Conservation (phyloP, 352 stramenopile genomes). For the Pythium myriotylum region DNA sequence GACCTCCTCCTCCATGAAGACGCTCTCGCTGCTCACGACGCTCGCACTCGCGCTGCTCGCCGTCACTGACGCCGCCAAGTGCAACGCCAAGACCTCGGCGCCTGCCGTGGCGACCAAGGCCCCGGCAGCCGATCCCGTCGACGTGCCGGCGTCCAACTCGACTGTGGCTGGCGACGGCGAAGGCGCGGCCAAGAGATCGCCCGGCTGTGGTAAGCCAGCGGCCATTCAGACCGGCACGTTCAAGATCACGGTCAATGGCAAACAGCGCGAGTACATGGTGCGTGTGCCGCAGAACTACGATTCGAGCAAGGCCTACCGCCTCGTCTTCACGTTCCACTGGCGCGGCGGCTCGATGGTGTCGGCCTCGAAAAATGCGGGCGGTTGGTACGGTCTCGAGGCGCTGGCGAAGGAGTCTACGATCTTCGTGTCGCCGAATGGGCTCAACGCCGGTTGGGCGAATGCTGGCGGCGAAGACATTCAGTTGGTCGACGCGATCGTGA, state of each 20-base stretch:
- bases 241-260: slow-evolving; percentile 26
- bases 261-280: slow-evolving; percentile 34
- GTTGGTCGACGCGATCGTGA: slow-evolving; percentile 33
- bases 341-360: slow-evolving; percentile 31
- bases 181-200: slow-evolving; percentile 9
- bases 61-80: slow-evolving; percentile 20
- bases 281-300: slow-evolving; percentile 35
- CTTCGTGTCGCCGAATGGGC: slow-evolving; percentile 36
- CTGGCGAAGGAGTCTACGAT: slow-evolving; percentile 26
- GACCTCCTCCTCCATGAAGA: too few species aligned
- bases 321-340: slow-evolving; percentile 41
- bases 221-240: slow-evolving; percentile 21
- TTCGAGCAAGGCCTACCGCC: slow-evolving; percentile 19
- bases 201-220: slow-evolving; percentile 20
- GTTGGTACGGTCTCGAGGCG: slow-evolving; percentile 30
- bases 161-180: not conserved
- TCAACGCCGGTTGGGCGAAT: slow-evolving; percentile 28
- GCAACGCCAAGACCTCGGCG: slow-evolving; percentile 12
- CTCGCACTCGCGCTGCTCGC: slow-evolving; percentile 10
- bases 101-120: not conserved
- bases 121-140: not conserved
- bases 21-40: too few species aligned
- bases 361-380: slow-evolving; percentile 33
- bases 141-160: not conserved
- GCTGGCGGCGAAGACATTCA: slow-evolving; percentile 29